A percentile compares a stretch with the other conserved stretches of the same genome.
Conservation (phyloP, 139 green algal species). For the Astrephomene gubernaculifera region DNA sequence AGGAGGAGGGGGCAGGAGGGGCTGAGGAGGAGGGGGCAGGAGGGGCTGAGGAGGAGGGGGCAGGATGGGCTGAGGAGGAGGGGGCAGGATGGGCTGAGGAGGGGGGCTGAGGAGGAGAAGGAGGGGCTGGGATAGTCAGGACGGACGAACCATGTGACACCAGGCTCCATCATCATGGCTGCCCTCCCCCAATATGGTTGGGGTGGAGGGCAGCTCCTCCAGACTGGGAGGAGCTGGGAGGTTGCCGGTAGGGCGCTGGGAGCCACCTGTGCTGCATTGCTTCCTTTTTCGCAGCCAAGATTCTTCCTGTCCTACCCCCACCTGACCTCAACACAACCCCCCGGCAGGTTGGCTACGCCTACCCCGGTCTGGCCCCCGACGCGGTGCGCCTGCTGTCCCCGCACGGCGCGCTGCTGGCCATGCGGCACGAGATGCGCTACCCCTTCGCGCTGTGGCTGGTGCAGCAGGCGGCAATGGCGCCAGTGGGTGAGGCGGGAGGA, state of each 20-base stretch:
- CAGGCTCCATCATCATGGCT: too few species aligned
- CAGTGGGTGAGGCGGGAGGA: neutral
- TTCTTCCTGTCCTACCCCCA: neutral
- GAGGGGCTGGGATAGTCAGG: too few species aligned
- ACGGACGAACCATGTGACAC: too few species aligned
- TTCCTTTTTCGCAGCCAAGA: neutral
- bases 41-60: neutral
- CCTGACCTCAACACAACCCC: neutral
- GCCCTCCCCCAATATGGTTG: neutral
- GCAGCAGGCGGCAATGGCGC: constrained; percentile 52
- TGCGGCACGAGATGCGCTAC: constrained; percentile 75
- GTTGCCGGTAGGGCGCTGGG: too few species aligned
- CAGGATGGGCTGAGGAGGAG: too few species aligned
- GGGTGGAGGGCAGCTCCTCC: neutral
- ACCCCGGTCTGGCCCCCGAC: constrained; percentile 47
- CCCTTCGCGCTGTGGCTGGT: constrained; percentile 80
- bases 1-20: neutral
- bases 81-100: too few species aligned
- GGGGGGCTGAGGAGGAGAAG: neutral
- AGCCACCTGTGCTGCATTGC: neutral
- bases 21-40: neutral
- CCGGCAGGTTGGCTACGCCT: constrained; percentile 50
- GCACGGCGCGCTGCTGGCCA: constrained; percentile 55
- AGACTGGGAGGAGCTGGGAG: too few species aligned
- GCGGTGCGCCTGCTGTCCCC: constrained; percentile 62